Conservation (phyloP, 352 stramenopile species). For the Phytophthora multivora region DNA sequence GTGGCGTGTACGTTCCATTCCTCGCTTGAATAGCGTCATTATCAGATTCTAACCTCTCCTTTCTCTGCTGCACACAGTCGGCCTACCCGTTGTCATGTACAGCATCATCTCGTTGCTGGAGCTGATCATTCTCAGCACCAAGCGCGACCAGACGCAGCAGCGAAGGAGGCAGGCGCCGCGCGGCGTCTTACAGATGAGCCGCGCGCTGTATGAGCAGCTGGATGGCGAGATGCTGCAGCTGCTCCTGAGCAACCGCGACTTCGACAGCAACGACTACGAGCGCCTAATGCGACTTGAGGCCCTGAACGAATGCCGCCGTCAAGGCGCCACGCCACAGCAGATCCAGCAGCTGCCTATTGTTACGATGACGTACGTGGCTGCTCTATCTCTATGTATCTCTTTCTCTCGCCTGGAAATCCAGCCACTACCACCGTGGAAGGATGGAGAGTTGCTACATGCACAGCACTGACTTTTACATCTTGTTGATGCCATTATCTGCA, state of each 20-base stretch:
- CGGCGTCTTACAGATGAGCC: slow-evolving; percentile 65
- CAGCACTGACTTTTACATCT: slow-evolving; percentile 1
- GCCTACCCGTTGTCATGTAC: slow-evolving; percentile 58
- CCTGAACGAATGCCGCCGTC: slow-evolving; percentile 55
- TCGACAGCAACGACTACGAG: slow-evolving; percentile 75
- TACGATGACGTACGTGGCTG: slow-evolving; percentile 57
- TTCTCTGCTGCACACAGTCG: slow-evolving; percentile 26
- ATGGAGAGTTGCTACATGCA: neutral
- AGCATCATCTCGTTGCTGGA: slow-evolving; percentile 55
- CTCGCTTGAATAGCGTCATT: neutral
- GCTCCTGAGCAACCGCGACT: slow-evolving; percentile 73
- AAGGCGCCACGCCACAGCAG: slow-evolving; percentile 55
- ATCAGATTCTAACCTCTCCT: neutral
- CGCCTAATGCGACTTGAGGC: slow-evolving; percentile 68
- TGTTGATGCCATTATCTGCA: slow-evolving; percentile 24
- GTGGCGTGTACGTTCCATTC: slow-evolving; percentile 30
- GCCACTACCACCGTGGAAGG: too few species aligned
- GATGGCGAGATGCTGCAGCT: slow-evolving; percentile 66
- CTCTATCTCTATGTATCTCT: slow-evolving; percentile 9
- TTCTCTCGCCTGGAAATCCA: slow-evolving; percentile 1
- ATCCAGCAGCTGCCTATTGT: slow-evolving; percentile 72
- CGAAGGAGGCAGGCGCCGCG: slow-evolving; percentile 12
- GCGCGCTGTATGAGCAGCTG: slow-evolving; percentile 67
- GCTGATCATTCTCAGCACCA: slow-evolving; percentile 32
- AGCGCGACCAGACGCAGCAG: slow-evolving; percentile 27